A percentile compares a stretch with the other conserved stretches of the same genome.
phyloP scores from a whole-genome alignment of 78 protist species.

The Polysphondylium violaceum region DNA sequence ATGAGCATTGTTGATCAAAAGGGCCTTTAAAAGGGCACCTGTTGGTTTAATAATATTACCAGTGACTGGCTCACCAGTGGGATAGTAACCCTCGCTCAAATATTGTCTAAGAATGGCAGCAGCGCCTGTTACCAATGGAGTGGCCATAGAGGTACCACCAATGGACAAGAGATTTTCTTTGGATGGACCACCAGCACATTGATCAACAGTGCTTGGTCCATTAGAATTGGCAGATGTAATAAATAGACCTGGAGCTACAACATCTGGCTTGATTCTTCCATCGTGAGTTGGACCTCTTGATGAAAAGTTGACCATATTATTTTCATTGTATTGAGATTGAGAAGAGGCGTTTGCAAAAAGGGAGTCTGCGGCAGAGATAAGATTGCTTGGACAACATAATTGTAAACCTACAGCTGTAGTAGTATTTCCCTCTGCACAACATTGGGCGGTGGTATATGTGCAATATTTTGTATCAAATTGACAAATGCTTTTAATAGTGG shows the following conservation, averaged over 20 bases:
- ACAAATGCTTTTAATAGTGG: background rate
- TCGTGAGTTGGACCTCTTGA: slow-evolving; percentile 84
- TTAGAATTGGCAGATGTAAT: slow-evolving; percentile 63
- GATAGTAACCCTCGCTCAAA: slow-evolving; percentile 74
- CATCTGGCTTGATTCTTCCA: slow-evolving; percentile 90
- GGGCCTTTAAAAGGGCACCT: slow-evolving; percentile 81
- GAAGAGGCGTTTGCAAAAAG: background rate
- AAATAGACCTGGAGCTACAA: slow-evolving; percentile 80
- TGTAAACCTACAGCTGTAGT: background rate
- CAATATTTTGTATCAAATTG: slow-evolving; percentile 18
- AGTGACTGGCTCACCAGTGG: slow-evolving; percentile 30
- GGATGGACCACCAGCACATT: slow-evolving; percentile 53
- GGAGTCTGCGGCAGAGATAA: background rate
- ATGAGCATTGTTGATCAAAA: slow-evolving; percentile 79
- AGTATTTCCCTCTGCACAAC: background rate
- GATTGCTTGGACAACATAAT: slow-evolving; percentile 1
- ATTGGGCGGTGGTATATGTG: background rate
- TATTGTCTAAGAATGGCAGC: slow-evolving; percentile 85
- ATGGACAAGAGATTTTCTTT: slow-evolving; percentile 15
- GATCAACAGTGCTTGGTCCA: slow-evolving; percentile 20
- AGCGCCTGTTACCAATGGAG: slow-evolving; percentile 84
- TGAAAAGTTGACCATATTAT: slow-evolving; percentile 60
- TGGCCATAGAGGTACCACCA: slow-evolving; percentile 91
- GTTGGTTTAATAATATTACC: slow-evolving; percentile 26
- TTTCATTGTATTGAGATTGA: background rate